Conservation (phyloP, 768 basidiomycete species). For the Trametes villosa region DNA sequence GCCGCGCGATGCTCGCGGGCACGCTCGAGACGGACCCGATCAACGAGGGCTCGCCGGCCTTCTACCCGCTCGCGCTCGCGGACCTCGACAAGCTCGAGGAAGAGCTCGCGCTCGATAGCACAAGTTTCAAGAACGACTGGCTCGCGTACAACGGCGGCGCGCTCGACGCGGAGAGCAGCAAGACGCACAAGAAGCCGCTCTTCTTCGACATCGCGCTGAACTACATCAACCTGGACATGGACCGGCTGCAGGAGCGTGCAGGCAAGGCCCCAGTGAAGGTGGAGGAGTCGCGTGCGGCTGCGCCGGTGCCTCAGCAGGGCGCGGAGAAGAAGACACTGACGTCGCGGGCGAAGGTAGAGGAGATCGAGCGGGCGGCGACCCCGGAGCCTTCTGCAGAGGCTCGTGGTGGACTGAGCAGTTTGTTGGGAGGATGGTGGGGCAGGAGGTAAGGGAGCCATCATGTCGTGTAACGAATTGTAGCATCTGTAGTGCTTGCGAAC, state of each 20-base stretch:
- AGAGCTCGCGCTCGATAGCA: constrained; percentile 49
- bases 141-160: constrained; percentile 75
- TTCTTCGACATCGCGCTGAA: constrained; percentile 97
- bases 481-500: not conserved
- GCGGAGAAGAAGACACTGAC: constrained; percentile 50
- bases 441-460: constrained; percentile 24
- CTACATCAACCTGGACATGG: constrained; percentile 88
- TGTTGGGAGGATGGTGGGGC: constrained; percentile 91
- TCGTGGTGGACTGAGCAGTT: constrained; percentile 60
- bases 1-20: constrained; percentile 51
- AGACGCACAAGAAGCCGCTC: constrained; percentile 75
- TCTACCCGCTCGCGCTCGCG: constrained; percentile 55
- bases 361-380: constrained; percentile 49
- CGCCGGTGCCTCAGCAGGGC: constrained; percentile 31
- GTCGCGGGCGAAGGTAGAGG: constrained; percentile 61
- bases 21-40: constrained; percentile 46
- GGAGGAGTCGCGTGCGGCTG: constrained; percentile 18
- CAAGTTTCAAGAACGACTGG: constrained; percentile 73
- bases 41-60: constrained; percentile 45
- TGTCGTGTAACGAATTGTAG: not conserved
- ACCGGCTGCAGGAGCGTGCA: constrained; percentile 67
- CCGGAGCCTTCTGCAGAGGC: constrained; percentile 51
- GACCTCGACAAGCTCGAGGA: constrained; percentile 58
- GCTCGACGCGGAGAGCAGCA: constrained; percentile 42
- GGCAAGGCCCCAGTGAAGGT: constrained; percentile 53